Evolutionary conservation across 2,329 filamentous ascomycete genomes (phyloP).

Genomic region (Uncinocarpus reesii): DNA sequence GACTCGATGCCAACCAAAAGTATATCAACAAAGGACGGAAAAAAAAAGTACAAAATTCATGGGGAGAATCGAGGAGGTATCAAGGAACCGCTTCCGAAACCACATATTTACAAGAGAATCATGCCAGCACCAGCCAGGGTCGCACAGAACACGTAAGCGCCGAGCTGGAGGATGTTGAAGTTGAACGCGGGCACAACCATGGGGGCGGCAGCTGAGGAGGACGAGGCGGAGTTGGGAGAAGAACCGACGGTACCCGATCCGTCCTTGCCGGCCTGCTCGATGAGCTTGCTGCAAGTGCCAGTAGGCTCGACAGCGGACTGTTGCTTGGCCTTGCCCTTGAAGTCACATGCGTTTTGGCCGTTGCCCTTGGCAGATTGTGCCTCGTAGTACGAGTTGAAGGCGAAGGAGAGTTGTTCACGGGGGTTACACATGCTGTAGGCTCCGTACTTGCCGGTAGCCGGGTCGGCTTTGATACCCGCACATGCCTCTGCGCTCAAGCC

Average conservation of each 20-base stretch:
- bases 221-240: slow-evolving; percentile 21
- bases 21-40: neutral
- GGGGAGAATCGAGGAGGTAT: neutral
- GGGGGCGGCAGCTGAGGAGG: slow-evolving; percentile 25
- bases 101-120: slow-evolving; percentile 36
- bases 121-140: slow-evolving; percentile 38
- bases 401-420: slow-evolving; percentile 36
- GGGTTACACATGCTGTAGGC: slow-evolving; percentile 39
- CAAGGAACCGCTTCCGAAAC: neutral
- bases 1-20: neutral
- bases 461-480: slow-evolving; percentile 31
- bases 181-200: slow-evolving; percentile 27
- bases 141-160: slow-evolving; percentile 36
- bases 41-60: neutral
- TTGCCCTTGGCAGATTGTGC: slow-evolving; percentile 28
- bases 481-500: slow-evolving; percentile 31
- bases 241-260: slow-evolving; percentile 34
- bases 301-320: slow-evolving; percentile 27
- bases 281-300: slow-evolving; percentile 30
- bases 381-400: slow-evolving; percentile 37
- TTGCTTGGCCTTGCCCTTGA: slow-evolving; percentile 33
- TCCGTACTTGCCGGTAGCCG: slow-evolving; percentile 35
- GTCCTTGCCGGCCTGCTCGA: slow-evolving; percentile 32
- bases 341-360: slow-evolving; percentile 33
- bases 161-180: slow-evolving; percentile 34